Evolutionary conservation across 306 rosid genomes (phyloP).

Genomic region (Datisca glomerata): DNA sequence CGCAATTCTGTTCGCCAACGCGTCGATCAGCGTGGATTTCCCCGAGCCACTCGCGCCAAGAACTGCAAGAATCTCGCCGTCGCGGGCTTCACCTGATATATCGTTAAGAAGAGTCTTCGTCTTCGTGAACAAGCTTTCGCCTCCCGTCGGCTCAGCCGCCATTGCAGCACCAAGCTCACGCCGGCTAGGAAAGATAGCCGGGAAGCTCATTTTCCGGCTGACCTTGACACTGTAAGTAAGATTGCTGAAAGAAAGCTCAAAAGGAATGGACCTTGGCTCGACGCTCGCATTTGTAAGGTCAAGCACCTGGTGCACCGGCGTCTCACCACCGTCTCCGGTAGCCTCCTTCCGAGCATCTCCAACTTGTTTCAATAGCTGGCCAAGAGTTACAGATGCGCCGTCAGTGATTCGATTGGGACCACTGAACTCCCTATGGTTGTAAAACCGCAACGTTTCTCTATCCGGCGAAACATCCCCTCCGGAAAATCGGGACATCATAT

Average conservation of each 20-base stretch:
- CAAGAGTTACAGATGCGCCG: conserved; percentile 40
- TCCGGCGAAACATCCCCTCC: too few relatives aligned
- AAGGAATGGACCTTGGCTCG: conserved; percentile 48
- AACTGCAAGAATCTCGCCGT: conserved; percentile 85
- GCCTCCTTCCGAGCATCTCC: conserved; percentile 57
- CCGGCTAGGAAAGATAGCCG: conserved; percentile 5
- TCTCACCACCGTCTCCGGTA: conserved; percentile 56
- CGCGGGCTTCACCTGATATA: conserved; percentile 81
- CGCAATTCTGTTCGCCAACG: conserved; percentile 72
- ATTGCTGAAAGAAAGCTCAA: conserved; percentile 57
- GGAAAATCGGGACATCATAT: too few relatives aligned
- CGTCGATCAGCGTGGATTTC: conserved; percentile 84
- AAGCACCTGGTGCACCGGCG: conserved; percentile 55
- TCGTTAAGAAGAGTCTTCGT: conserved; percentile 71
- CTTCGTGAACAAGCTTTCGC: conserved; percentile 27
- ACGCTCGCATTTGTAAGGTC: conserved; percentile 22
- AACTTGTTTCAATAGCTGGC: conserved; percentile 61
- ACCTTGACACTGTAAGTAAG: conserved; percentile 73
- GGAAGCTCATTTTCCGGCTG: conserved; percentile 32
- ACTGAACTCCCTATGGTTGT: too few relatives aligned
- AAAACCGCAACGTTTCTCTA: too few relatives aligned
- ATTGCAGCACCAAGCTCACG: conserved; percentile 4
- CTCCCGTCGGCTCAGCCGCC: conserved; percentile 5
- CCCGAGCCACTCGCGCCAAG: conserved; percentile 96
- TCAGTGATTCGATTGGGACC: conserved; percentile 15